These are phyloP conservation scores for Spergularia bocconei DNA, from an alignment of 148 eudicot genomes.

Conservation along the genomic window DNA sequence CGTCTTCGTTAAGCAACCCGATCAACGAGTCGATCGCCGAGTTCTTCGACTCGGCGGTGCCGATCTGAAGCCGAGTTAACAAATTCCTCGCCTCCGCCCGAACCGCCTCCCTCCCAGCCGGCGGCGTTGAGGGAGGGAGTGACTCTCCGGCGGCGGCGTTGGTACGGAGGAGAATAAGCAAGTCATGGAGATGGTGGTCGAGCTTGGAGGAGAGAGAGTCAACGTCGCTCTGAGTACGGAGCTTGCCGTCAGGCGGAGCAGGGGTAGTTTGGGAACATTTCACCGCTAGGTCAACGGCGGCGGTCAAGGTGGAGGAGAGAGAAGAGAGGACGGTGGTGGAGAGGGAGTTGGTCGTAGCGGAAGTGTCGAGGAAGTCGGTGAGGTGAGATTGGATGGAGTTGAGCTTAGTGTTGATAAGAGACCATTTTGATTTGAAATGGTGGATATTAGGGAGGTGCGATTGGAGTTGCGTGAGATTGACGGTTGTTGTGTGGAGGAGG, in stretches of 20 bases:
- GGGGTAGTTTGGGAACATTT: constrained; percentile 33
- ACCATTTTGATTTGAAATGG: constrained; percentile 66
- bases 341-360: constrained; percentile 30
- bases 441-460: constrained; percentile 40
- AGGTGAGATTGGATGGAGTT: constrained; percentile 43
- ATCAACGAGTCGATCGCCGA: constrained; percentile 52
- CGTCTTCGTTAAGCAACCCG: constrained; percentile 50
- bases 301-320: constrained; percentile 42
- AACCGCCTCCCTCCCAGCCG: constrained; percentile 35
- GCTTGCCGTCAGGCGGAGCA: constrained; percentile 54
- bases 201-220: constrained; percentile 53
- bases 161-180: constrained; percentile 41
- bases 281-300: constrained; percentile 16
- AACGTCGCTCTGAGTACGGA: constrained; percentile 71
- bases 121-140: neutral
- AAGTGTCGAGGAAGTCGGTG: constrained; percentile 35
- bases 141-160: neutral
- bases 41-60: constrained; percentile 44
- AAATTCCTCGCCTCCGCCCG: constrained; percentile 48
- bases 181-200: constrained; percentile 48
- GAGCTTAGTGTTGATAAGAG: constrained; percentile 55
- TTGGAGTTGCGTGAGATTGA: constrained; percentile 36
- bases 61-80: constrained; percentile 76
- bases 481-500: constrained; percentile 17
- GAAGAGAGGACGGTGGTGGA: constrained; percentile 45